Evolutionary conservation across 1,284 basidiomycete species (phyloP), one percentile per base, ranked within the genome.

Genomic region (Fomitopsis pinicola): DNA sequence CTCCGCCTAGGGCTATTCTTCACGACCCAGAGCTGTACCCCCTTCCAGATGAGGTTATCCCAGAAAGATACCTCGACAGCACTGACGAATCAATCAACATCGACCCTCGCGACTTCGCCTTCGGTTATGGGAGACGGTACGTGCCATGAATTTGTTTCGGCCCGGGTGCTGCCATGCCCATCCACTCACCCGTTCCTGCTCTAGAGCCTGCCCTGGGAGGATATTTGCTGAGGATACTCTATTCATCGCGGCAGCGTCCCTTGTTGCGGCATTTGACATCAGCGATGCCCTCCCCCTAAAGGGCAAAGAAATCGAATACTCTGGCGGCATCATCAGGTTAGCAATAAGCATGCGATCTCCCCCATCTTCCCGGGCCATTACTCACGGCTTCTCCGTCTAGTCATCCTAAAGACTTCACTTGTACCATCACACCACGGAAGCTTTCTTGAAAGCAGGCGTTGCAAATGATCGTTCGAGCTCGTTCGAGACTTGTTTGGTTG

Each of bases 111-210:
- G 50, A 19, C 17, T 63, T 65, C 52, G 61, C 59, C 9, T 72
- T 72, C 58, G 72, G 71, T 8, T 71, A 71, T 63, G 71, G 71
- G 35, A 61, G 71, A 52, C 64, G 71, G 69, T 68, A 36, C 26
- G 46, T 26, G 35, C 35, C 22, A 22, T 36, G 35, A 36, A 12
- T 46, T 5, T 4, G 1, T 46, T 19, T 22, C 22, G 22, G 22
- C 22, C 22, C 22, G 22, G 22, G 22, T 22, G 22, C 22, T 22
- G 22, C 22, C 22, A 22, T 22, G 22, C 22, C 22, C 22, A 2
- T 22, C 22, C 22, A 7, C 44, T n/a, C 35, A 36, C 10, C 35
- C 0, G 35, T 12, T 36, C 7, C 22, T 7, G 38, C 9, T 35
- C 7, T 22, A 62, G 61, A 17, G 59, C 44, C 14, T 66, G 65